A percentile compares a stretch with the other conserved stretches of the same genome.
phyloP scores from a whole-genome alignment of 495 filamentous ascomycete species.

The Tuber umbilicatum region DNA sequence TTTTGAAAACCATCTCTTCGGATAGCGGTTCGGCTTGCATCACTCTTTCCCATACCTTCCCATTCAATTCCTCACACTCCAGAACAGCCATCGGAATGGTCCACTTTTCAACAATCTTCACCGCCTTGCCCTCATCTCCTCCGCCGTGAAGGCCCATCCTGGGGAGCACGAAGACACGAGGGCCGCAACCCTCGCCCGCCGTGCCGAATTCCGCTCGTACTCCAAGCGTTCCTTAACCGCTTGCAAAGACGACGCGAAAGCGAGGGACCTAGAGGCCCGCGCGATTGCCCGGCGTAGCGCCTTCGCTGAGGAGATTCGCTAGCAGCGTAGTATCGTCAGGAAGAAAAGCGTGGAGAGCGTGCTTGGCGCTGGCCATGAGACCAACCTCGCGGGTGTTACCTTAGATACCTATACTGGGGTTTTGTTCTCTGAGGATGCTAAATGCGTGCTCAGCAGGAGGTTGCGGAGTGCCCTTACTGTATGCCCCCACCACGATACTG shows the following conservation, averaged over 20 bases:
- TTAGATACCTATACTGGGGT: slow-evolving; percentile 48
- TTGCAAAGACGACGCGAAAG: slow-evolving; percentile 42
- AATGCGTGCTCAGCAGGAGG: slow-evolving; percentile 52
- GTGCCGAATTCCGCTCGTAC: too few species aligned
- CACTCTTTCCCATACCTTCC: too few species aligned
- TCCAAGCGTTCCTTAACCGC: slow-evolving; percentile 44
- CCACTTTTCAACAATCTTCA: slow-evolving; percentile 16
- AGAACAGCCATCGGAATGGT: slow-evolving; percentile 14
- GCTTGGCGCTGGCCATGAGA: slow-evolving; percentile 45
- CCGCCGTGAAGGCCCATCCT: slow-evolving; percentile 43
- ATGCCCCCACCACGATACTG: slow-evolving; percentile 12
- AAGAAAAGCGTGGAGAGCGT: slow-evolving; percentile 46
- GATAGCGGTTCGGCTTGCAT: too few species aligned
- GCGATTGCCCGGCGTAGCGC: slow-evolving; percentile 44
- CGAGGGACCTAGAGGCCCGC: slow-evolving; percentile 38
- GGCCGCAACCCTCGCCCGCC: slow-evolving; percentile 38
- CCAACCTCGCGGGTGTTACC: slow-evolving; percentile 48
- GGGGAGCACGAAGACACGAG: slow-evolving; percentile 35
- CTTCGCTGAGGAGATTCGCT: slow-evolving; percentile 39
- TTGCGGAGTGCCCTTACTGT: slow-evolving; percentile 56
- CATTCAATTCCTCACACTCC: too few species aligned
- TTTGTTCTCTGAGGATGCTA: too few species aligned
- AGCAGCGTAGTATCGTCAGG: slow-evolving; percentile 10
- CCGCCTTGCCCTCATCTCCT: neutral
- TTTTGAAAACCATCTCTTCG: too few species aligned